Conservation (phyloP, 345 rosid genomes). For the Hibiscus syriacus region DNA sequence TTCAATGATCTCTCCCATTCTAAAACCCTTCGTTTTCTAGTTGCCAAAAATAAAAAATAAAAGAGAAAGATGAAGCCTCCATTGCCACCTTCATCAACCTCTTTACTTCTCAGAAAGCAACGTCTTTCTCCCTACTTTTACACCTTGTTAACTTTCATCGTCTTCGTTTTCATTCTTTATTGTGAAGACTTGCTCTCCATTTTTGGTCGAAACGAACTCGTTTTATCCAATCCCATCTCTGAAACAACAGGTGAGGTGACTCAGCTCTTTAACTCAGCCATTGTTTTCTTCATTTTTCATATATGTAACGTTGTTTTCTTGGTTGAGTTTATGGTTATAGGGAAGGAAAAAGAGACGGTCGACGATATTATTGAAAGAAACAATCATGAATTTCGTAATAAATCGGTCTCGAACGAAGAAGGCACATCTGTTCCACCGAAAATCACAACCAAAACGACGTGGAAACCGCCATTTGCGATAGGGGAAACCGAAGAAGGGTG, state of each 20-base stretch:
- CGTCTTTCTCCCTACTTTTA: constrained; percentile 69
- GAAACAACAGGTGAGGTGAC: neutral
- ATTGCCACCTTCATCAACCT: constrained; percentile 38
- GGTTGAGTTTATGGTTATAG: neutral
- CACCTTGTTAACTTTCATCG: constrained; percentile 51
- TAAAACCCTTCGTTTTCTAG: neutral
- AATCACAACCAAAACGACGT: neutral
- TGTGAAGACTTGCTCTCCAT: constrained; percentile 70
- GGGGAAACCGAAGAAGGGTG: constrained; percentile 60
- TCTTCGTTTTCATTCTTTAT: constrained; percentile 59
- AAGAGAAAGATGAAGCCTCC: constrained; percentile 34
- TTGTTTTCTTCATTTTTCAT: neutral
- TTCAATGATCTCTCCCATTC: neutral
- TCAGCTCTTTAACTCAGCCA: neutral
- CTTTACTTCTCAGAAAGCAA: constrained; percentile 40
- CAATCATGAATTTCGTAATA: too few relatives aligned
- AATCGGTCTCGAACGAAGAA: too few relatives aligned
- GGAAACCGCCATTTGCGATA: constrained; percentile 44
- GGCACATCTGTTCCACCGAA: constrained; percentile 4
- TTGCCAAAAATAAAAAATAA: neutral
- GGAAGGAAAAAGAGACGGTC: neutral
- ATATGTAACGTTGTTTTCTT: neutral
- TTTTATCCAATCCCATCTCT: constrained; percentile 22
- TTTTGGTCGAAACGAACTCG: constrained; percentile 33
- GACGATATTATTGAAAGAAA: neutral